Evolutionary conservation across 371 early-diverging fungal genomes (phyloP).

Genomic region (Mortierella sp.): DNA sequence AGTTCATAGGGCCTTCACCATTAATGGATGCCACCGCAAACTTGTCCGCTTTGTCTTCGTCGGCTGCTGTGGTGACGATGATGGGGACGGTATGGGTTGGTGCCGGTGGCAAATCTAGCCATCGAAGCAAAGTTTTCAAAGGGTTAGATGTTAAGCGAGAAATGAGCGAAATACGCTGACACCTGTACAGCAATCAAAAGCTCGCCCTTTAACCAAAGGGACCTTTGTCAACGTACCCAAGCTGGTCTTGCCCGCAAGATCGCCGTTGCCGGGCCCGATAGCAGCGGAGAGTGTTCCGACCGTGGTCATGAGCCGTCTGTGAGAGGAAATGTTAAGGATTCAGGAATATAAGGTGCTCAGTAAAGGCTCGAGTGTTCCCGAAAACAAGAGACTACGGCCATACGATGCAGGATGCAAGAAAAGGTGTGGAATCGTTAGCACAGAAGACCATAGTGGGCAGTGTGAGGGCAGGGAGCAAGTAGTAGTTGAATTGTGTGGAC

Average conservation of each 20-base stretch:
- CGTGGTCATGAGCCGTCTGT: conserved; percentile 39
- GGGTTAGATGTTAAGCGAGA: not conserved
- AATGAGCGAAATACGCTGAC: too few relatives aligned
- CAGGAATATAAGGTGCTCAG: not conserved
- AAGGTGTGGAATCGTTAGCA: too few relatives aligned
- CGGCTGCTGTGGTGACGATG: conserved; percentile 31
- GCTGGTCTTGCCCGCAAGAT: not conserved
- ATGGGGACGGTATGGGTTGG: conserved; percentile 19
- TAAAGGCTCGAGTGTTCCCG: not conserved
- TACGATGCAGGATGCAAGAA: too few relatives aligned
- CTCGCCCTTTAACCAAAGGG: not conserved
- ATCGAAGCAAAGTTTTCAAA: conserved; percentile 5
- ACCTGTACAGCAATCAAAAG: not conserved
- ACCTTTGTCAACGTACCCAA: conserved; percentile 13
- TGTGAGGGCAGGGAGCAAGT: too few relatives aligned
- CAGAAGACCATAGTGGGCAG: too few relatives aligned
- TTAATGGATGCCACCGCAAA: conserved; percentile 12
- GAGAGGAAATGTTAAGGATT: not conserved
- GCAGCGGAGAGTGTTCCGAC: conserved; percentile 34
- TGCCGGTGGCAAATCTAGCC: conserved; percentile 24
- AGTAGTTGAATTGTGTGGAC: too few relatives aligned
- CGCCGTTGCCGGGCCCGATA: conserved; percentile 21
- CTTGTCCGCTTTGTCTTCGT: conserved; percentile 21
- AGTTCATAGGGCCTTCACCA: conserved; percentile 18
- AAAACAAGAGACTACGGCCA: too few relatives aligned